Base-by-base conservation (phyloP, 805 yeast genomes). In the Sugiyamaella qingdaonensis region DNA sequence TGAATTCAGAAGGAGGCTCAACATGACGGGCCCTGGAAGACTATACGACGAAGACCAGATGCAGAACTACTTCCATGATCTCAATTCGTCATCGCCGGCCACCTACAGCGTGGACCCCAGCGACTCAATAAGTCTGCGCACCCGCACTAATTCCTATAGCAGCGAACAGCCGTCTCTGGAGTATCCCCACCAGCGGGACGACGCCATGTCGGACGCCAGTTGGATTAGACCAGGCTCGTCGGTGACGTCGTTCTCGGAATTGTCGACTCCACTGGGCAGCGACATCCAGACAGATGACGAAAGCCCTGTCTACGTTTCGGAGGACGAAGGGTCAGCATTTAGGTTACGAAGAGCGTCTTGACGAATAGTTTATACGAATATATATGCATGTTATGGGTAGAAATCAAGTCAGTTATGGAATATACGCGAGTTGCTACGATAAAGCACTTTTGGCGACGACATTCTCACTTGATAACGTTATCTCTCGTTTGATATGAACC, bases 191-290 rank as follows among this genome's bases (percentile, higher is more conserved):
- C 46, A 29, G 13, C 46, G 45, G 10, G 44, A 41, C 14, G 48
- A 55, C 27, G 46, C 18, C 16, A 21, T 42, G 27, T 52, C 55
- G 11, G 56, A 54, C 14, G 36, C 47, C 8, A 51, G 57, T 18
- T 57, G 58, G 60, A 51, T 49, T 7, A 11, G 55, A 14, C 46
- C 57, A 11, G 49, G 43, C 24, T 45, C 55, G 21, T 55, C 58
- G 11, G 35, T 52, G 4, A 47, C 35, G 36, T 49, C 58, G 21
- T 53, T 29, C 24, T 53, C 58, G 7, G 61, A 58, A 31, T 3
- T 58, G 13, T 45, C 58, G 10, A 58, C 61, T 10, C 61, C 61
- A 10, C 42, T 53, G 13, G 55, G 36, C 13, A 57, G 55, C 19
- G 61, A 55, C 8, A 46, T 44, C 13, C 31, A 37, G 19, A 47